Percentiles rank a stretch among this genome's conserved stretches.
Conservation (phyloP, 176 grass and related monocot genomes). For the Melocanna baccifera region DNA sequence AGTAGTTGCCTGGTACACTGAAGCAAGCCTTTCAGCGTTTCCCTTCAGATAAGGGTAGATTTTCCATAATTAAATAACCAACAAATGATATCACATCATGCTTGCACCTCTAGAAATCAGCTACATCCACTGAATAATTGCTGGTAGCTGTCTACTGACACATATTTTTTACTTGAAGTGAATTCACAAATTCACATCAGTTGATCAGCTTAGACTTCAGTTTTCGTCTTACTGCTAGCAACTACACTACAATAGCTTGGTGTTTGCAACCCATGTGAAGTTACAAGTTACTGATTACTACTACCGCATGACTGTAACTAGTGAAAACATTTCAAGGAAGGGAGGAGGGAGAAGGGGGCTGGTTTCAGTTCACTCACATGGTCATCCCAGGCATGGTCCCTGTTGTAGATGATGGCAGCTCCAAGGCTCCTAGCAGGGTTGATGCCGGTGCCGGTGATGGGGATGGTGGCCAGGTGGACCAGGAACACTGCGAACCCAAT, state of each 20-base stretch:
- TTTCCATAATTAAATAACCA: slow-evolving; percentile 21
- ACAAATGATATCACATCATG: background rate
- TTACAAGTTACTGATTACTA: background rate
- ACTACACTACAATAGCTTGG: background rate
- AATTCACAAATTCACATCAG: background rate
- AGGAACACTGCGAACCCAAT: slow-evolving; percentile 94
- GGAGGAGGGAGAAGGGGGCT: background rate
- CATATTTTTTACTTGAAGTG: background rate
- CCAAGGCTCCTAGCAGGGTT: slow-evolving; percentile 91
- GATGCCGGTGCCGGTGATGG: slow-evolving; percentile 98
- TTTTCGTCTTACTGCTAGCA: background rate
- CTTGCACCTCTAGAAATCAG: background rate
- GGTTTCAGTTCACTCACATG: slow-evolving; percentile 51
- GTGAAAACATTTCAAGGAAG: background rate
- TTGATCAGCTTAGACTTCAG: background rate
- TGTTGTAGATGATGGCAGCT: slow-evolving; percentile 85
- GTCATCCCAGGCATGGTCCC: slow-evolving; percentile 59
- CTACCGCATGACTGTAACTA: background rate
- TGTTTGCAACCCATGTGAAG: background rate
- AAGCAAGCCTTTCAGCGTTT: slow-evolving; percentile 12
- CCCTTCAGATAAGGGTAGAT: slow-evolving; percentile 11
- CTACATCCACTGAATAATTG: background rate
- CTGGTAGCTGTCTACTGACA: background rate
- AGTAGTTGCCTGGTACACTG: slow-evolving; percentile 15
- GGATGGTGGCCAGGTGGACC: slow-evolving; percentile 94